Base-by-base conservation (phyloP, 169 alveolate species). In the Plasmodium falciparum region DNA sequence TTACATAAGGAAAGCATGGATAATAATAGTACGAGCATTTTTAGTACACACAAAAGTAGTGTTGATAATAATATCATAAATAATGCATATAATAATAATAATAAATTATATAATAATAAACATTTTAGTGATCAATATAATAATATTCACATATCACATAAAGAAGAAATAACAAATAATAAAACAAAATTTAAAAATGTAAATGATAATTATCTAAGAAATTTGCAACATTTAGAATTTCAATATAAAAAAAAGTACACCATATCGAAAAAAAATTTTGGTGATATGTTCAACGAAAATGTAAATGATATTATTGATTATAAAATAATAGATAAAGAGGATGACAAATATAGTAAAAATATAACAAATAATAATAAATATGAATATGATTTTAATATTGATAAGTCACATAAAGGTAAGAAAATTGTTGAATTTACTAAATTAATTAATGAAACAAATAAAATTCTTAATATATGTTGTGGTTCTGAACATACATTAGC, bases 401-500 rank as follows among this genome's bases (percentile, higher is more conserved):
- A 39, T 39, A 39, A 39, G 47, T 39, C 47, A 39, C 47, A 39
- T 39, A 39, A 39, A 39, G 47, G 47, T 39, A 71, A 70, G 63
- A 86, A 86, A 72, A 49, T 73, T 17, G 75, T 86, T 33, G 72
- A 71, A 86, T 86, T 86, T 65, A 86, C 88, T 5, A 86, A 86
- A 59, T 58, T 86, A 50, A 74, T 86, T 71, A 71, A 54, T 86
- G 92, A 86, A 86, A 72, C 92, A 45, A 86, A 86, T 86, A 86
- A 86, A 86, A 72, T 86, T 61, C 54, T 39, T 17, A 59, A 73
- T 58, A 65, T 88, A 11, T 22, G 76, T 47, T 88, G 90, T 43
- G 96, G 96, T 1, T 85, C 90, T 49, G 86, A 89, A 24, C 96
- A 94, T 73, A 94, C 95, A 26, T 93, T 88, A 54, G 90, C 93